Conservation (phyloP, 129 eudicot genomes). For the Saussurea involucrata region DNA sequence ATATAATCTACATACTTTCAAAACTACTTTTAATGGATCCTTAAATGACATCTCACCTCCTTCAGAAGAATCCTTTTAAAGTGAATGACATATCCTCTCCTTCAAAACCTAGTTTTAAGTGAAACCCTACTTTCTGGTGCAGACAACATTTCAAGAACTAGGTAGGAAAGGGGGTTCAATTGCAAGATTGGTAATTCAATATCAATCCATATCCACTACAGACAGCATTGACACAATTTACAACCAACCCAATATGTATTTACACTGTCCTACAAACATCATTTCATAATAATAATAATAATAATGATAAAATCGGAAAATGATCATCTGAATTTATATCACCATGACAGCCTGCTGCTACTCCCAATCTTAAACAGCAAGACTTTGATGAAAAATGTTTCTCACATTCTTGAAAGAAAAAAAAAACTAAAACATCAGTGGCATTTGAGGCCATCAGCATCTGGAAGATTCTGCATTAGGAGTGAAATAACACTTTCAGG, state of each 20-base stretch:
- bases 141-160: not conserved
- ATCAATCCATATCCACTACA: not conserved
- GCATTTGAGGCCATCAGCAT: not conserved
- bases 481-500: not conserved
- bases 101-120: too few species aligned
- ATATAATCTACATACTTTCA: too few species aligned
- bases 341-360: not conserved
- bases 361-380: constrained; percentile 5
- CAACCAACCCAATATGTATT: constrained; percentile 14
- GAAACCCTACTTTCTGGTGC: too few species aligned
- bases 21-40: too few species aligned
- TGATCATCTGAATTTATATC: constrained; percentile 13
- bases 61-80: too few species aligned
- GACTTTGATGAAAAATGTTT: constrained; percentile 4
- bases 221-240: not conserved
- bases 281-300: not conserved
- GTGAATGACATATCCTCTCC: too few species aligned
- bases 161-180: not conserved
- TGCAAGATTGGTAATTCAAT: not conserved
- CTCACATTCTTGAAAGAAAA: not conserved
- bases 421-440: constrained; percentile 12
- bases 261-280: constrained; percentile 22
- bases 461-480: constrained; percentile 8
- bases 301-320: not conserved
- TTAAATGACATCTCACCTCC: too few species aligned